Evolutionary conservation across 202 grass and related monocot genomes (phyloP).

Genomic region (Saccharum hybrid): DNA sequence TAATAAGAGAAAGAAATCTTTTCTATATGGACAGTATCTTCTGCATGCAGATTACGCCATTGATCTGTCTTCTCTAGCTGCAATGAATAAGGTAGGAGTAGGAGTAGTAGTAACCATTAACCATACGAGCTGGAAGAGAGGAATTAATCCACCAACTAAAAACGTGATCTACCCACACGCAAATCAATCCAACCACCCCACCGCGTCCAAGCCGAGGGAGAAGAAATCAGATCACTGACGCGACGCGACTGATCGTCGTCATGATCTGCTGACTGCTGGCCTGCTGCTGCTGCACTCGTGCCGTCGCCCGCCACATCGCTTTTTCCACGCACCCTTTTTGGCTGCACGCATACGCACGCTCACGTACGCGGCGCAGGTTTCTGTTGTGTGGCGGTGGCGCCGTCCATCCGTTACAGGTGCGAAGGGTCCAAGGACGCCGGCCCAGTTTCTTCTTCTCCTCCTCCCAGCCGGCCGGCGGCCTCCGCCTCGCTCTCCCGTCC

Average conservation of each 20-base stretch:
- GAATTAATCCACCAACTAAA: conserved; percentile 5
- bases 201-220: not conserved
- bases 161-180: conserved; percentile 15
- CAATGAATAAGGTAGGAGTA: not conserved
- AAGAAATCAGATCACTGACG: conserved; percentile 8
- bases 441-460: not conserved
- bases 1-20: not conserved
- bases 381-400: not conserved
- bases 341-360: not conserved
- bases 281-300: not conserved
- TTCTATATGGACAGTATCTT: not conserved
- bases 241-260: not conserved
- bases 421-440: not conserved
- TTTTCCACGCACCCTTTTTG: not conserved
- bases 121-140: not conserved
- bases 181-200: not conserved
- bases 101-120: not conserved
- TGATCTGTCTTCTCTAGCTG: not conserved
- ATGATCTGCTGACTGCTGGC: not conserved
- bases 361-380: not conserved
- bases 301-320: conserved; percentile 18
- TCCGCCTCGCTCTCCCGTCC: not conserved
- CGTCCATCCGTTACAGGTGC: not conserved
- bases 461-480: not conserved
- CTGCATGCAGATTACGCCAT: not conserved